Evolutionary conservation across 768 basidiomycete species (phyloP).

Genomic region (Tulasnella sp.): DNA sequence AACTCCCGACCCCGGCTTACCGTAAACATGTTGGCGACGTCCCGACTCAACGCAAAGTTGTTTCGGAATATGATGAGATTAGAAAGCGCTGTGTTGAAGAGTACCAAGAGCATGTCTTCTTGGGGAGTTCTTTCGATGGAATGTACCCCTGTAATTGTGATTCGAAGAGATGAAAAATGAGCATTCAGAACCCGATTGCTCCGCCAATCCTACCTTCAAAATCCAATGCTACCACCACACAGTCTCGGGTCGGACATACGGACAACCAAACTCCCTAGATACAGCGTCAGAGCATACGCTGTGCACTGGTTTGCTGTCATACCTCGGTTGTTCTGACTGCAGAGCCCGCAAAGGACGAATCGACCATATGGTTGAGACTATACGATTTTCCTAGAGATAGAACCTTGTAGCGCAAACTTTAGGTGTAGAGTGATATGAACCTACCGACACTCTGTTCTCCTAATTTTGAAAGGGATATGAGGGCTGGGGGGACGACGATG

Average conservation of each 20-base stretch:
- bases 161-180: background rate
- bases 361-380: conserved; percentile 46
- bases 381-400: conserved; percentile 43
- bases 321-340: conserved; percentile 7
- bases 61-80: conserved; percentile 54
- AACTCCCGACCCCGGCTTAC: conserved; percentile 26
- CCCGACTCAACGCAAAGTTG: conserved; percentile 49
- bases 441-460: conserved; percentile 14
- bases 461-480: background rate
- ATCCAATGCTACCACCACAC: conserved; percentile 45
- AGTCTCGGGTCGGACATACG: conserved; percentile 46
- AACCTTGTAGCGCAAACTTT: conserved; percentile 19
- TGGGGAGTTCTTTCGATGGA: conserved; percentile 52
- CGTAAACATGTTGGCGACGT: conserved; percentile 46
- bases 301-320: background rate
- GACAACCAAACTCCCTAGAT: conserved; percentile 55
- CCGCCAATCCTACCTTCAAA: conserved; percentile 39
- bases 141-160: conserved; percentile 45
- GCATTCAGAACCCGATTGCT: background rate
- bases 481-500: background rate
- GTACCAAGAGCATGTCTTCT: conserved; percentile 49
- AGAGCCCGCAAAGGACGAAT: conserved; percentile 54
- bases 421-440: background rate
- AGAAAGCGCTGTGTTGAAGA: conserved; percentile 55
- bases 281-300: background rate